Evolutionary conservation across 495 filamentous ascomycete genomes (phyloP), one percentile per base, ranked within the genome.

Genomic region (Mytilinidion resinicola): DNA sequence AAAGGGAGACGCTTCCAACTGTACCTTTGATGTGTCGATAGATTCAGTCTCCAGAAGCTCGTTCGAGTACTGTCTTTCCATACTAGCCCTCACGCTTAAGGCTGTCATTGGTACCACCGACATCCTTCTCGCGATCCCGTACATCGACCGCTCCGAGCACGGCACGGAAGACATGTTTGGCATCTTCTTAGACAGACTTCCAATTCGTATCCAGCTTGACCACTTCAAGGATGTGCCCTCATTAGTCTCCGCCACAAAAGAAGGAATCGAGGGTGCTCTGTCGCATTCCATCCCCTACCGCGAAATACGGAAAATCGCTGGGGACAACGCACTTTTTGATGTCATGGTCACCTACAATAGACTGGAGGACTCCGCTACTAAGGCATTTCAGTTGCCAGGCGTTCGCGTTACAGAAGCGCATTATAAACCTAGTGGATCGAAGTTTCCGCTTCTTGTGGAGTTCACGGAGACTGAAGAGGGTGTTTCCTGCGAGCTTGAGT

Each of bases 111-210:
- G 37, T 9, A 42, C 41, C 4, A 33, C 4, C 9, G 59, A 57
- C 33, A 15, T 62, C 42, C 30, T 43, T 30, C 38, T 62, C 33
- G 54, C 30, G 3, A 33, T 62, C 11, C 49, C 59, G 1, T 39
- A 53, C 15, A 48, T 35, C 3, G 48, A 55, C 50, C 59, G 59
- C 5, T 20, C 44, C 9, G 59, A 57, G 21, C 54, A 47, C 9
- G 59, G 53, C 10, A 57, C 53, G 7, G 34, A 57, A 15, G 43
- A 35, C 10, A 51, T 57, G 3, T 12, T 62, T 8, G 59, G 59
- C 8, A 19, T 53, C 9, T 62, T 62, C 21, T 53, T 62, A 10
- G 59, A 62, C 30, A 37, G 59, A 10, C 20, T 62, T 10, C 53
- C 59, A 11, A 57, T 62, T 14, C 37, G 56, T 1, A 35, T 59